Percentiles rank a stretch among this genome's conserved stretches.
These are phyloP conservation scores for Onygenales sp. DNA, from an alignment of 2,329 filamentous ascomycete species.

Conservation along the genomic window DNA sequence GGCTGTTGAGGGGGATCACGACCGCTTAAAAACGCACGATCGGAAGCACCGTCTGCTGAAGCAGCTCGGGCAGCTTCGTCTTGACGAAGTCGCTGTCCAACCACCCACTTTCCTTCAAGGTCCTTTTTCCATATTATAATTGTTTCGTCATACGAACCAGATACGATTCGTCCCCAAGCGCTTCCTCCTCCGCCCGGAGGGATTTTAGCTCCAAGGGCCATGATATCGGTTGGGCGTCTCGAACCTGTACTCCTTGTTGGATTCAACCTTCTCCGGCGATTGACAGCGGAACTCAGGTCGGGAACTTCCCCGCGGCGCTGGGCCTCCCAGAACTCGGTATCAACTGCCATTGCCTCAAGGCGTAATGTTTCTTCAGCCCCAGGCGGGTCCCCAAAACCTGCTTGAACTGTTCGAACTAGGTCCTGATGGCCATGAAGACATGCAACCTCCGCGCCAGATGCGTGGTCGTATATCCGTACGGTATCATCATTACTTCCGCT, in stretches of 20 bases:
- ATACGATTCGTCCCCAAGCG: constrained; percentile 87
- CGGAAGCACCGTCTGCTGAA: constrained; percentile 3
- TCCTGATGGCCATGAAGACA: constrained; percentile 72
- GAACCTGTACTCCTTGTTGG: constrained; percentile 60
- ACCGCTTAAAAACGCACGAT: not conserved
- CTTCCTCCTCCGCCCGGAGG: constrained; percentile 86
- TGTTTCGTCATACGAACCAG: constrained; percentile 90
- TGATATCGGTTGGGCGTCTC: constrained; percentile 61
- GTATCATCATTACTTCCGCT: constrained; percentile 95
- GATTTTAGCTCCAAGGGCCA: constrained; percentile 70
- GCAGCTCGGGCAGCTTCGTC: constrained; percentile 37
- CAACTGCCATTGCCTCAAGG: constrained; percentile 61
- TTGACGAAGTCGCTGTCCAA: constrained; percentile 64
- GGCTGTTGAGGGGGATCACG: not conserved
- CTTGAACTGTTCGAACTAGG: constrained; percentile 88
- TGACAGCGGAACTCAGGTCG: constrained; percentile 29
- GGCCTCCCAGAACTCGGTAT: constrained; percentile 60
- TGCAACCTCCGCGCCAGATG: constrained; percentile 78
- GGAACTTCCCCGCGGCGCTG: constrained; percentile 36
- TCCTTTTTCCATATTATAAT: constrained; percentile 93
- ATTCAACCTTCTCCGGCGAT: constrained; percentile 43
- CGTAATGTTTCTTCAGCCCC: constrained; percentile 68
- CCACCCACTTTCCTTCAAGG: constrained; percentile 73
- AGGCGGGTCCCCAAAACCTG: constrained; percentile 81
- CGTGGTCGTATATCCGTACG: constrained; percentile 86